Evolutionary conservation across 331 rosid species (phyloP), one percentile per base, ranked within the genome.

Genomic region (Cydonia oblonga): DNA sequence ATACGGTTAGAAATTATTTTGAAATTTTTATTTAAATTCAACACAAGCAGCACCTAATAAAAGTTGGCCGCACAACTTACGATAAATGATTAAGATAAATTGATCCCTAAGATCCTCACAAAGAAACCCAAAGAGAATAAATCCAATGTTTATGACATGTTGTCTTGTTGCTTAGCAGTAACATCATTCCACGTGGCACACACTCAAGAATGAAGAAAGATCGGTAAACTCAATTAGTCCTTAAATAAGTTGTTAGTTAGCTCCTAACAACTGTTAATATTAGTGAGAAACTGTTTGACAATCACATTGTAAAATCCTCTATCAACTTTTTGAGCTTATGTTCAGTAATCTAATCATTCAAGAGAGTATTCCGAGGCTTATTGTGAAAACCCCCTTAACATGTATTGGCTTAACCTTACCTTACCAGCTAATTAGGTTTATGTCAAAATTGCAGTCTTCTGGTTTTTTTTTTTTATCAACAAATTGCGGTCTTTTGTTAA

Each of bases 191-290:
- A 78, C 75, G 79, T 82, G 88, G 67, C 81, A 71, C 38, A 19
- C 75, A 71, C 82, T 81, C 81, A 75, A 61, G 65, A 78, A 68
- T 86, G 66, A 78, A 70, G 38, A 76, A 73, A 6, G 54, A 49
- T 49, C 20, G 4, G 19, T 49, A 18, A 35, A 35, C 54, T 49
- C n/a, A 49, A 49, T 49, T 49, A 49, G n/a, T 16, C 20, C 54
- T 7, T 16, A 49, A 49, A 49, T 1, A 6, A 49, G 9, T 18
- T 16, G 9, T 16, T 16, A 16, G 20, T 49, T 49, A 16, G 20
- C 2, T 6, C 3, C 1, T 49, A 18, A 49, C 20, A 6, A 16
- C 54, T 49, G 9, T 49, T 49, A 49, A 16, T 49, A 18, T 49
- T 49, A 49, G 4, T 49, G 9, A 16, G 54, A 49, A 49, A 49